Evolutionary conservation across 2,329 filamentous ascomycete genomes (phyloP), one percentile per base, ranked within the genome.

Genomic region (Fusarium sublunatum): DNA sequence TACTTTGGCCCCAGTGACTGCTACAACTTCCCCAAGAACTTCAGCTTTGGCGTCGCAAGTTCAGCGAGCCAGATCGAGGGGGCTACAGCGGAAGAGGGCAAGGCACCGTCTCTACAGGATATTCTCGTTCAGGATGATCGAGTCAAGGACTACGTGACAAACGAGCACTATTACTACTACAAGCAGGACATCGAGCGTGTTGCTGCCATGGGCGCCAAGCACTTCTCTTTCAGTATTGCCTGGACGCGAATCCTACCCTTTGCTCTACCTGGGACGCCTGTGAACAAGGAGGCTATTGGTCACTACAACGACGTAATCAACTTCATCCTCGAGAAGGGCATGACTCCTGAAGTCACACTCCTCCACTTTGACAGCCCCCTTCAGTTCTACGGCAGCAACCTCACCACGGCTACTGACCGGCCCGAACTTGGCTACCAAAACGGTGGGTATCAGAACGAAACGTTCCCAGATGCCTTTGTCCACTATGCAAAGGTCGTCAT

Each of bases 251-350:
- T 86, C 36, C 65, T 86, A 9, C 83, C 83, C 0, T 86, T 85
- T 61, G 79, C 77, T 1, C 61, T 81, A 8, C 78, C 78, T 1
- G 80, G 79, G 0, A 79, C 82, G 0, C 83, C 82, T 0, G 78
- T 86, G 4, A 85, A 86, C 51, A 71, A 81, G 48, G 73, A 81
- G 46, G 83, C 76, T 2, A 75, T 86, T 7, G 76, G 80, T 8
- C 83, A 85, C 65, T 86, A 86, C 61, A 79, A 84, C 55, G 81
- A 85, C 56, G 74, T 85, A 8, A 83, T 85, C 64, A 75, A 82
- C 43, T 82, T 77, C 7, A 75, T 80, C 40, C 59, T 85, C 1
- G 76, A 78, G 26, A 79, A 82, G 48, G 82, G 81, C 11, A 81
- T 85, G 75, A 73, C 76, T 2, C 83, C 83, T 1, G 73, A 76